Percentiles rank a stretch among this genome's conserved stretches.
Conservation (phyloP, 768 basidiomycete species). For the Pisolithus microcarpus region DNA sequence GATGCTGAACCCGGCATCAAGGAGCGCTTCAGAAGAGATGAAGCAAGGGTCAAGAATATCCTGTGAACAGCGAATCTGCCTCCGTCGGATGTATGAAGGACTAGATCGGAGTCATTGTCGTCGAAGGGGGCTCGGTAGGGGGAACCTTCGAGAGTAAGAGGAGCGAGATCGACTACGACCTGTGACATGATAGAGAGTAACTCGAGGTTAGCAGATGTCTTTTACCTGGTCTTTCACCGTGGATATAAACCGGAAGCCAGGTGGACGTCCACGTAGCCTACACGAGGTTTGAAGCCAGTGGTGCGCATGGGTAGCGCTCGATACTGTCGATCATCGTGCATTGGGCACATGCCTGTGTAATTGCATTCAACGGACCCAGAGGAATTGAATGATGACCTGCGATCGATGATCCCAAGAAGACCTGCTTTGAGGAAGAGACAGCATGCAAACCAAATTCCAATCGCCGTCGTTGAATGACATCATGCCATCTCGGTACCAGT, state of each 20-base stretch:
- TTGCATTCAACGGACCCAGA: too few relatives aligned
- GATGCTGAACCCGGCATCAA: slow-evolving; percentile 21
- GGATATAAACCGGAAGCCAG: slow-evolving; percentile 19
- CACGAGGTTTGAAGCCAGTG: slow-evolving; percentile 26
- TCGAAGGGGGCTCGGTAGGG: slow-evolving; percentile 32
- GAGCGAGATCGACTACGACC: slow-evolving; percentile 17
- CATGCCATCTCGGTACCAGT: too few relatives aligned
- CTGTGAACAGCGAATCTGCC: slow-evolving; percentile 39
- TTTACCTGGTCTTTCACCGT: slow-evolving; percentile 13
- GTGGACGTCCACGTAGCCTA: slow-evolving; percentile 10
- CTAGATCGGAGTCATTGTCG: slow-evolving; percentile 34
- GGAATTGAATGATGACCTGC: too few relatives aligned
- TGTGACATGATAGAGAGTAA: slow-evolving; percentile 21
- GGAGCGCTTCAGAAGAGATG: slow-evolving; percentile 32
- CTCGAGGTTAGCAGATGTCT: slow-evolving; percentile 10
- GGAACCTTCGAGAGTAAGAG: slow-evolving; percentile 22
- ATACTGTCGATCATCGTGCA: neutral
- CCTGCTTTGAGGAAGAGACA: too few relatives aligned
- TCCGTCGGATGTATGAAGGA: slow-evolving; percentile 36
- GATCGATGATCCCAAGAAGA: too few relatives aligned
- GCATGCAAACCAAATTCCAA: too few relatives aligned
- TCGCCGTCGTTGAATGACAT: too few relatives aligned
- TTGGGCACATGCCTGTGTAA: neutral
- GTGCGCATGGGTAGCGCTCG: slow-evolving; percentile 11
- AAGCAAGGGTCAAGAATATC: slow-evolving; percentile 35